Percentiles rank a stretch among this genome's conserved stretches.
phyloP scores from a whole-genome alignment of 495 filamentous ascomycete species.

The Lentithecium fluviatile region DNA sequence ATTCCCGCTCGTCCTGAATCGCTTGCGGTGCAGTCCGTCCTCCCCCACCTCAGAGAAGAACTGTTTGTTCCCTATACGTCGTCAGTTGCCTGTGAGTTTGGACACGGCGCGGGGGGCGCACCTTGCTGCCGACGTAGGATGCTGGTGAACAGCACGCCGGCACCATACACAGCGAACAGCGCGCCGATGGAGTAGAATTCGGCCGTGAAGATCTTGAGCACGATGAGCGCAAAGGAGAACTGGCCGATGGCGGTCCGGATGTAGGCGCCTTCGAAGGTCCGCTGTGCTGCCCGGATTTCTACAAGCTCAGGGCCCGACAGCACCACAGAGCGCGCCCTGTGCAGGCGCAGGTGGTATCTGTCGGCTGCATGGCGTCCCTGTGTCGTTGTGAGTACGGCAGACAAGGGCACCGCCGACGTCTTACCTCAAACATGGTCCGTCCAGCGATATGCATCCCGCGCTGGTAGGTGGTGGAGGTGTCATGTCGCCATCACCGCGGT shows the following conservation, averaged over 20 bases:
- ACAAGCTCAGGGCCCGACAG: constrained; percentile 82
- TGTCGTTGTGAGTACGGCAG: not conserved
- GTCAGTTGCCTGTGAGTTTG: not conserved
- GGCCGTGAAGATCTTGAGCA: constrained; percentile 92
- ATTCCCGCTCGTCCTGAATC: constrained; percentile 85
- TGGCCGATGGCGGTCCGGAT: constrained; percentile 89
- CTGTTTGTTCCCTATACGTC: constrained; percentile 65
- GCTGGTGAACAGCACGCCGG: constrained; percentile 75
- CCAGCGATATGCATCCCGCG: not conserved
- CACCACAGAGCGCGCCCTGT: constrained; percentile 80
- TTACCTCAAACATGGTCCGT: constrained; percentile 34
- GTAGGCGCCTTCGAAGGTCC: constrained; percentile 97
- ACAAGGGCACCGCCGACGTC: not conserved
- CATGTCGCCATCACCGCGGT: no score
- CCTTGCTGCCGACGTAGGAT: constrained; percentile 78
- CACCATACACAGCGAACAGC: constrained; percentile 86
- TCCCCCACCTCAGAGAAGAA: constrained; percentile 79
- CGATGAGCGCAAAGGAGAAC: constrained; percentile 90
- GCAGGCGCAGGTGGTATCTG: constrained; percentile 60
- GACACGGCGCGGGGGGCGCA: not conserved
- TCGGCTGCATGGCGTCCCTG: constrained; percentile 41
- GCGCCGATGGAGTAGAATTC: constrained; percentile 95
- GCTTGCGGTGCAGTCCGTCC: constrained; percentile 66
- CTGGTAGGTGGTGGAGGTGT: not conserved
- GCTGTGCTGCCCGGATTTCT: constrained; percentile 89